These are phyloP conservation scores for Pyricularia sp. DNA, from an alignment of 2,329 filamentous ascomycete species.

Conservation along the genomic window DNA sequence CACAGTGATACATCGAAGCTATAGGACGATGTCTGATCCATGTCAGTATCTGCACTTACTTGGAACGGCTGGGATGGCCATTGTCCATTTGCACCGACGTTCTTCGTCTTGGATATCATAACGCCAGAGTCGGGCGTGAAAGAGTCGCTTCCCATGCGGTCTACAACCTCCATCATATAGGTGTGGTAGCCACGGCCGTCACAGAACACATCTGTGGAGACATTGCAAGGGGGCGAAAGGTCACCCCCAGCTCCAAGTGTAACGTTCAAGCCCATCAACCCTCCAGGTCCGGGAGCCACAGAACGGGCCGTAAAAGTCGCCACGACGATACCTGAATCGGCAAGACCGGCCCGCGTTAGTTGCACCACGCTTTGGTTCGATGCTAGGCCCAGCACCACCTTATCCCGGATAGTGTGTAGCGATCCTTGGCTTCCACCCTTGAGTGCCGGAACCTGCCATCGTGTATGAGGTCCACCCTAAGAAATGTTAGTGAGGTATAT, in stretches of 20 bases:
- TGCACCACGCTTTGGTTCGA: conserved; percentile 27
- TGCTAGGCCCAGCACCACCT: conserved; percentile 35
- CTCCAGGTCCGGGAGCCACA: conserved; percentile 23
- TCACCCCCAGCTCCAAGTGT: conserved; percentile 26
- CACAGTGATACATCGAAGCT: background rate
- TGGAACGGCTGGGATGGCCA: conserved; percentile 27
- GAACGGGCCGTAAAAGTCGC: conserved; percentile 33
- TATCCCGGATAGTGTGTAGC: conserved; percentile 39
- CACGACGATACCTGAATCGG: conserved; percentile 28
- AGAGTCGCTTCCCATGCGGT: conserved; percentile 39
- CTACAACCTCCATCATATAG: conserved; percentile 39
- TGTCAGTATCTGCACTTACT: background rate
- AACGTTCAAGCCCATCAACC: conserved; percentile 34
- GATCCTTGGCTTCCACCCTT: conserved; percentile 36
- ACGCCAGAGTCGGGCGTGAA: conserved; percentile 39
- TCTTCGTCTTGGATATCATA: conserved; percentile 40
- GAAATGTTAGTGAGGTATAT: background rate
- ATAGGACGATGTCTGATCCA: background rate
- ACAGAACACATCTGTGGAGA: conserved; percentile 28
- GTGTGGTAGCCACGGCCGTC: conserved; percentile 36
- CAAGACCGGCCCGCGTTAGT: conserved; percentile 28
- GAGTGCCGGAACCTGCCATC: conserved; percentile 37
- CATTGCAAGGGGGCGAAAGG: conserved; percentile 29
- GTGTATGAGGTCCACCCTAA: conserved; percentile 34
- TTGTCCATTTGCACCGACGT: conserved; percentile 16